phyloP scores from a whole-genome alignment of 2,329 filamentous ascomycete genomes.

The Canariomyces notabilis region DNA sequence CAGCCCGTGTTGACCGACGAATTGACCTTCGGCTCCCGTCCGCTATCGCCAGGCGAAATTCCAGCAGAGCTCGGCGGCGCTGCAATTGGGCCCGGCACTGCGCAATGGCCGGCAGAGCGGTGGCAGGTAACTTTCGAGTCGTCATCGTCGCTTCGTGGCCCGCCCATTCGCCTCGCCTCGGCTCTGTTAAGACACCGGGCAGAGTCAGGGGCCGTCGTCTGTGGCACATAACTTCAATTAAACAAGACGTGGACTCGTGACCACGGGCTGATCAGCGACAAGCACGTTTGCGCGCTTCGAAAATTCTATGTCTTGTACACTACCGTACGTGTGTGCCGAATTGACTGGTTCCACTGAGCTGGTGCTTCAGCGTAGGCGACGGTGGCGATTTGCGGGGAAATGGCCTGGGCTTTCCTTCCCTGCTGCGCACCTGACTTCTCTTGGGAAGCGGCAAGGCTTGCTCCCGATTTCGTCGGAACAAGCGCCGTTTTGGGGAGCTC shows the following conservation, averaged over 20 bases:
- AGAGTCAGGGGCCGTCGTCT: background rate
- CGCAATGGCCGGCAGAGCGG: slow-evolving; percentile 1
- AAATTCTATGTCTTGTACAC: too few species aligned
- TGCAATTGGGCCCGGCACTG: slow-evolving; percentile 12
- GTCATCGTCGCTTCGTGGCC: background rate
- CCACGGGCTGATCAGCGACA: slow-evolving; percentile 19
- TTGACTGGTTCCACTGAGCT: slow-evolving; percentile 7
- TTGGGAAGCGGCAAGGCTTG: slow-evolving; percentile 22
- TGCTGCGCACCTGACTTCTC: slow-evolving; percentile 24
- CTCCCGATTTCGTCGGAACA: slow-evolving; percentile 21
- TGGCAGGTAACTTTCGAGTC: background rate
- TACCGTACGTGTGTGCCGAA: slow-evolving; percentile 13
- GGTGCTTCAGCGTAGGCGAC: slow-evolving; percentile 7
- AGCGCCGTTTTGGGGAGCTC: slow-evolving; percentile 17
- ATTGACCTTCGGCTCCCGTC: slow-evolving; percentile 15
- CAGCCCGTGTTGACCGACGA: slow-evolving; percentile 19
- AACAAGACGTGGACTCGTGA: slow-evolving; percentile 17
- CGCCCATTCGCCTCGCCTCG: slow-evolving; percentile 4
- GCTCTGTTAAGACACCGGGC: background rate
- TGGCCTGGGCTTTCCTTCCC: slow-evolving; percentile 21
- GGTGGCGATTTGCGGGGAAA: slow-evolving; percentile 28
- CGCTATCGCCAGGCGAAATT: background rate
- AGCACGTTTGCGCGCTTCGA: slow-evolving; percentile 8
- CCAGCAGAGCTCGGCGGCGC: background rate
- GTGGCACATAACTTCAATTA: slow-evolving; percentile 12